Conservation (phyloP, 352 stramenopile genomes). For the Pythium aphanidermatum region DNA sequence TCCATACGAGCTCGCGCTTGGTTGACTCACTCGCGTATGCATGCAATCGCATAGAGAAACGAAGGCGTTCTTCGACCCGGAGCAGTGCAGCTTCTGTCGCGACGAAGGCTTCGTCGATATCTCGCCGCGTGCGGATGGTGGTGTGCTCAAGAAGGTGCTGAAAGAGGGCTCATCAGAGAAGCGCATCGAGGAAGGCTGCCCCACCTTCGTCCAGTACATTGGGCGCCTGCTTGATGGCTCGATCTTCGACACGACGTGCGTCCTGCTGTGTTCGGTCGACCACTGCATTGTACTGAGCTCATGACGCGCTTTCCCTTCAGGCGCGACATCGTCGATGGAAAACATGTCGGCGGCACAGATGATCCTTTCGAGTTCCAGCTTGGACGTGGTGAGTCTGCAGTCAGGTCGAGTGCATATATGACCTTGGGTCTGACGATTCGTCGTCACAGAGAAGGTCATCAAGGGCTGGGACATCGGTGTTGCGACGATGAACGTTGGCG, state of each 20-base stretch:
- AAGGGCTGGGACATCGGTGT: slow-evolving; percentile 84
- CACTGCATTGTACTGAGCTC: no score
- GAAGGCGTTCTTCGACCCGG: slow-evolving; percentile 74
- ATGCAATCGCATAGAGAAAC: slow-evolving; percentile 46
- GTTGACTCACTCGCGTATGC: no score
- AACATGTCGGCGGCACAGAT: slow-evolving; percentile 76
- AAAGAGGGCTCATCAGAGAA: slow-evolving; percentile 43
- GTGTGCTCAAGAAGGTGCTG: slow-evolving; percentile 80
- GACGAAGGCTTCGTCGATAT: slow-evolving; percentile 83
- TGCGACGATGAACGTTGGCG: slow-evolving; percentile 68
- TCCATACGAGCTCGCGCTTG: no score
- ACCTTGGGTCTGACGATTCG: no score
- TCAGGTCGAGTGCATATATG: no score
- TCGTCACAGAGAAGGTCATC: slow-evolving; percentile 81
- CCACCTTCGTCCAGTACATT: slow-evolving; percentile 85
- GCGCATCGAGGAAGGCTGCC: slow-evolving; percentile 74
- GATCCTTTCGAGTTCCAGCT: slow-evolving; percentile 84
- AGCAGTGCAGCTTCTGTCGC: slow-evolving; percentile 51
- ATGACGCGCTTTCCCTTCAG: no score
- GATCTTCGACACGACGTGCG: slow-evolving; percentile 84
- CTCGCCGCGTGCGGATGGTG: slow-evolving; percentile 58
- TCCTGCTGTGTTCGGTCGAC: not conserved
- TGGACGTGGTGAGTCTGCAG: slow-evolving; percentile 41
- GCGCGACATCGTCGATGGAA: slow-evolving; percentile 73
- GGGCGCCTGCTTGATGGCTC: slow-evolving; percentile 72